Conservation (phyloP, 2,329 filamentous ascomycete species). For the Penicillium concentricum region DNA sequence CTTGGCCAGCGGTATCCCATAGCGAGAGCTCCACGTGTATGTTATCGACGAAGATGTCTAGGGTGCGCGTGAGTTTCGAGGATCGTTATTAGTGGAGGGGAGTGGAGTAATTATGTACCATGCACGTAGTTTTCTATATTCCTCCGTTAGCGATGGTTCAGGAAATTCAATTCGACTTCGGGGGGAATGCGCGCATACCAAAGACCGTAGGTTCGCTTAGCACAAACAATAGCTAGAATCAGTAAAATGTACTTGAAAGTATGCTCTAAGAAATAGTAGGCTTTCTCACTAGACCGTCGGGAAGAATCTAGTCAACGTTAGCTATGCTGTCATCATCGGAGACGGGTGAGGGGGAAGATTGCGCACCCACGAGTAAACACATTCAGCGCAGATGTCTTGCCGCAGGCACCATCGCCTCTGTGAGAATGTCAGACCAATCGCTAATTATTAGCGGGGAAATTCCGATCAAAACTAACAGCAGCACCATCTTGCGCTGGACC, state of each 20-base stretch:
- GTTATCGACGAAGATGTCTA: conserved; percentile 97
- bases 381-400: conserved; percentile 95
- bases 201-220: conserved; percentile 87
- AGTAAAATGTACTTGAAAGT: conserved; percentile 15
- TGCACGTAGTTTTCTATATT: conserved; percentile 90
- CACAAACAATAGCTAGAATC: conserved; percentile 14
- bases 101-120: conserved; percentile 53
- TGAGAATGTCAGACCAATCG: conserved; percentile 21
- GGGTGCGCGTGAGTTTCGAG: conserved; percentile 21
- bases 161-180: not conserved
- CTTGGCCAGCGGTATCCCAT: conserved; percentile 97
- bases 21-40: conserved; percentile 95
- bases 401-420: conserved; percentile 92
- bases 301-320: conserved; percentile 68
- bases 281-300: conserved; percentile 81
- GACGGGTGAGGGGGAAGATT: conserved; percentile 8
- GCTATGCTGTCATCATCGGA: conserved; percentile 8
- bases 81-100: not conserved
- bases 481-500: conserved; percentile 92
- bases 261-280: not conserved
- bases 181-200: conserved; percentile 43
- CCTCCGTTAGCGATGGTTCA: conserved; percentile 11
- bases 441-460: not conserved
- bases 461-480: conserved; percentile 59
- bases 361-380: conserved; percentile 94